Conservation (phyloP, 176 grass and related monocot genomes). For the Canna indica region DNA sequence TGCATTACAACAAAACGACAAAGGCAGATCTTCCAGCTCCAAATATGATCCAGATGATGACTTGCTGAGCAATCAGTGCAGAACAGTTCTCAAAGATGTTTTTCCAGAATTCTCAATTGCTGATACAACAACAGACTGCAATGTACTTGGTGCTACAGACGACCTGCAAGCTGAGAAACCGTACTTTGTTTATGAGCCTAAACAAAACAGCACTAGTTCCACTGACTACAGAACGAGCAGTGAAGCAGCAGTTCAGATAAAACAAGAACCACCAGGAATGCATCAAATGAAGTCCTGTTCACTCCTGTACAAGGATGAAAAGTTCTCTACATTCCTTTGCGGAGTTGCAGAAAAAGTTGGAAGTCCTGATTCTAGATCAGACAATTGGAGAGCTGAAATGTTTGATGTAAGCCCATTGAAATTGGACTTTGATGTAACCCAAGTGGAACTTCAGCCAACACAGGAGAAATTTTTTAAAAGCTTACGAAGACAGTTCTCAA, state of each 20-base stretch:
- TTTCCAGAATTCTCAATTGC: conserved; percentile 52
- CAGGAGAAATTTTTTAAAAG: conserved; percentile 38
- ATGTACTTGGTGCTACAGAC: conserved; percentile 32
- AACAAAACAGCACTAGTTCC: conserved; percentile 10
- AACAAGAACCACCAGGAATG: conserved; percentile 21
- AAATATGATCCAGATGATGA: conserved; percentile 24
- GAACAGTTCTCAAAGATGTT: conserved; percentile 48
- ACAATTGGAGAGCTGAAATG: conserved; percentile 23
- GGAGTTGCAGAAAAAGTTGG: conserved; percentile 28
- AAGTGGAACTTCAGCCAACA: conserved; percentile 33
- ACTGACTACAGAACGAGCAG: conserved; percentile 9
- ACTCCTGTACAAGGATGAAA: conserved; percentile 28
- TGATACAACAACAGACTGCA: conserved; percentile 19
- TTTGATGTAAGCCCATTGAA: conserved; percentile 52
- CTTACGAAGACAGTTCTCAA: conserved; percentile 56
- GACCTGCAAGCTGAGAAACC: conserved; percentile 36
- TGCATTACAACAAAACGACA: conserved; percentile 50
- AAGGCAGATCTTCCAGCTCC: conserved; percentile 11
- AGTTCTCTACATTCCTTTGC: conserved; percentile 60
- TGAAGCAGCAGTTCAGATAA: conserved; percentile 22
- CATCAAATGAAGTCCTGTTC: conserved; percentile 18
- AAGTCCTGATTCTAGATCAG: conserved; percentile 34
- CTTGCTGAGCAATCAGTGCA: conserved; percentile 35
- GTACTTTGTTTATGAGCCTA: conserved; percentile 69
- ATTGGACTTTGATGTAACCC: conserved; percentile 47